phyloP scores from a whole-genome alignment of 106 monocot species.

The Apostasia shenzhenica region DNA sequence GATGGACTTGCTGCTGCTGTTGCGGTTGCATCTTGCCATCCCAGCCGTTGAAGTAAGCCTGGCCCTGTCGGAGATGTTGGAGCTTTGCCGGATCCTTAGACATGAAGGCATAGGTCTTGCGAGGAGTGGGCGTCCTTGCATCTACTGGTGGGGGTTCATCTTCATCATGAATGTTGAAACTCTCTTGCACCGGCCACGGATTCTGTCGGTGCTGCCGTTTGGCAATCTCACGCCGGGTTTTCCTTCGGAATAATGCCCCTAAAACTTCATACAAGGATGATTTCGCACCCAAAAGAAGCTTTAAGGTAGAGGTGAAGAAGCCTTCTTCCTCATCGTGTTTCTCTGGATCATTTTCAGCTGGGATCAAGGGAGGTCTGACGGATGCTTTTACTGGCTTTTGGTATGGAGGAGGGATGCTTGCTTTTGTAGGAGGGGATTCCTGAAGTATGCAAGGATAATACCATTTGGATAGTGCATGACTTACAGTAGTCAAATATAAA shows the following conservation, averaged over 20 bases:
- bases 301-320: slow-evolving; percentile 51
- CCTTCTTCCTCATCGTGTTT: slow-evolving; percentile 68
- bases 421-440: slow-evolving; percentile 45
- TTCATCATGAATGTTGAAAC: slow-evolving; percentile 65
- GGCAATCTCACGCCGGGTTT: slow-evolving; percentile 20
- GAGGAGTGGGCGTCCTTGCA: slow-evolving; percentile 55
- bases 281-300: slow-evolving; percentile 40
- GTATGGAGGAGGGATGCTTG: slow-evolving; percentile 41
- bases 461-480: no score
- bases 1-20: slow-evolving; percentile 59
- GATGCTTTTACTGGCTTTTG: slow-evolving; percentile 56
- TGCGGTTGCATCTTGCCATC: slow-evolving; percentile 25
- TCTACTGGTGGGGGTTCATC: slow-evolving; percentile 78
- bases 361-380: slow-evolving; percentile 65
- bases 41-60: slow-evolving; percentile 50
- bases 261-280: slow-evolving; percentile 43
- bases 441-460: slow-evolving; percentile 7
- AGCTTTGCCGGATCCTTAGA: slow-evolving; percentile 71
- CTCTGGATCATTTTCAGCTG: slow-evolving; percentile 34
- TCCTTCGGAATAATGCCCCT: slow-evolving; percentile 36
- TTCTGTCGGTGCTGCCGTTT: slow-evolving; percentile 19
- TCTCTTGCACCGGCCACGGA: slow-evolving; percentile 75
- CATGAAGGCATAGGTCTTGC: slow-evolving; percentile 94
- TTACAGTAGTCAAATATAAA: no score
- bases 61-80: slow-evolving; percentile 69